phyloP scores from a whole-genome alignment of 352 stramenopile species.

The Phytophthora pinifolia region DNA sequence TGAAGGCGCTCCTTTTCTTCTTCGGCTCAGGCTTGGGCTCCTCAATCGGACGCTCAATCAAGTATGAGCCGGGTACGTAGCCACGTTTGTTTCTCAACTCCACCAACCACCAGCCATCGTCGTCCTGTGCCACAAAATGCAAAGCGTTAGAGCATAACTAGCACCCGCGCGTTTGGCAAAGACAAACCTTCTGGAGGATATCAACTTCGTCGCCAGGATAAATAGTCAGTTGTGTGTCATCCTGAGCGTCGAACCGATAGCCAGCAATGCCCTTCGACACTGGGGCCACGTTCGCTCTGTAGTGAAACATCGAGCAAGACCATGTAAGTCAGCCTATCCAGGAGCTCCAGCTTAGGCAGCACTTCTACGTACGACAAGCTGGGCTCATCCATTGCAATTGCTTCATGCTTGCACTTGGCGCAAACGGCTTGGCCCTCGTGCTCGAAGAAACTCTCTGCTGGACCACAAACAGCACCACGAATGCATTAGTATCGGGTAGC shows the following conservation, averaged over 20 bases:
- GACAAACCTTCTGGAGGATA: constrained; percentile 73
- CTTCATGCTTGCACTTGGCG: constrained; percentile 74
- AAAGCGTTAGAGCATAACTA: constrained; percentile 9
- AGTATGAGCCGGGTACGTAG: constrained; percentile 82
- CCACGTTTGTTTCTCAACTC: constrained; percentile 65
- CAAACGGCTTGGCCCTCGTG: constrained; percentile 76
- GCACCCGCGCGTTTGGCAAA: not conserved
- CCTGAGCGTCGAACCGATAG: constrained; percentile 76
- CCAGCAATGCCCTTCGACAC: constrained; percentile 61
- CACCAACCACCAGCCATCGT: constrained; percentile 86
- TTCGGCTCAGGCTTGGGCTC: constrained; percentile 35
- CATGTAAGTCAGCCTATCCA: not conserved
- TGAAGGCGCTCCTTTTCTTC: constrained; percentile 35
- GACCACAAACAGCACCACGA: constrained; percentile 25
- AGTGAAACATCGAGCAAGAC: not conserved
- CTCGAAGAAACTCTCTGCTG: constrained; percentile 84
- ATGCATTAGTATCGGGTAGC: constrained; percentile 24
- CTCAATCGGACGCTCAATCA: constrained; percentile 69
- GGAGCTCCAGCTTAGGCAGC: not conserved
- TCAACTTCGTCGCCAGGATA: constrained; percentile 71
- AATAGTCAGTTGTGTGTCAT: constrained; percentile 86
- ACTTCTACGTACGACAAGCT: constrained; percentile 43
- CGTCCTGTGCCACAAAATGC: constrained; percentile 38
- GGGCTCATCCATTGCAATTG: constrained; percentile 54
- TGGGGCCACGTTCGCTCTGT: constrained; percentile 51